Conservation (phyloP, 2,329 filamentous ascomycete genomes). For the Fusarium hostae region DNA sequence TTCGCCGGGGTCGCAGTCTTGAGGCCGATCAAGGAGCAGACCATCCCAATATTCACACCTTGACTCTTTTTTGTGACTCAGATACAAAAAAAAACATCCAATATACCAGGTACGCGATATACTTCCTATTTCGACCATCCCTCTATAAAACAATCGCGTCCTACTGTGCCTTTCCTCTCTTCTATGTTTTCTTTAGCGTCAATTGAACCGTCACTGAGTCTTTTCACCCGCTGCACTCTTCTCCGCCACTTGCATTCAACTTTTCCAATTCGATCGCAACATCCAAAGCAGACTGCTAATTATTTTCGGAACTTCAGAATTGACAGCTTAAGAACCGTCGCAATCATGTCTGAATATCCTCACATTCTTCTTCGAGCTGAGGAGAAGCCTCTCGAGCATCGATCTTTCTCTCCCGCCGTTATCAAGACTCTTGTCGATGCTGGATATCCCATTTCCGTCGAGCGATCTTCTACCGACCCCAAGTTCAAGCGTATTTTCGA, state of each 20-base stretch:
- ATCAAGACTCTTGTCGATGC: conserved; percentile 69
- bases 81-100: conserved; percentile 14
- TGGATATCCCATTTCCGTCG: conserved; percentile 75
- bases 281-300: conserved; percentile 13
- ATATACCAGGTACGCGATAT: conserved; percentile 8
- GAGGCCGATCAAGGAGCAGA: conserved; percentile 31
- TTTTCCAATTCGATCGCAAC: not conserved
- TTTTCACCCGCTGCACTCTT: conserved; percentile 4
- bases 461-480: conserved; percentile 58
- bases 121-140: not conserved
- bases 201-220: conserved; percentile 4
- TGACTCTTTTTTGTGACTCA: conserved; percentile 40
- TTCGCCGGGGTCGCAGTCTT: conserved; percentile 23
- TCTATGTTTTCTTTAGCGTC: not conserved
- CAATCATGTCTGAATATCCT: conserved; percentile 45
- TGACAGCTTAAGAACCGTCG: conserved; percentile 5
- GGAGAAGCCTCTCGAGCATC: conserved; percentile 63
- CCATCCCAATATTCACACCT: conserved; percentile 4
- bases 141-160: not conserved
- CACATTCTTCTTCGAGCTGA: conserved; percentile 66
- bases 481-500: conserved; percentile 74
- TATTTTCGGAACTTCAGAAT: not conserved
- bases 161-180: not conserved
- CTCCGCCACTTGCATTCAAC: not conserved
- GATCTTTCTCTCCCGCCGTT: conserved; percentile 55